phyloP scores from a whole-genome alignment of 805 yeast species.

The Debaryomyces prosopidis region DNA sequence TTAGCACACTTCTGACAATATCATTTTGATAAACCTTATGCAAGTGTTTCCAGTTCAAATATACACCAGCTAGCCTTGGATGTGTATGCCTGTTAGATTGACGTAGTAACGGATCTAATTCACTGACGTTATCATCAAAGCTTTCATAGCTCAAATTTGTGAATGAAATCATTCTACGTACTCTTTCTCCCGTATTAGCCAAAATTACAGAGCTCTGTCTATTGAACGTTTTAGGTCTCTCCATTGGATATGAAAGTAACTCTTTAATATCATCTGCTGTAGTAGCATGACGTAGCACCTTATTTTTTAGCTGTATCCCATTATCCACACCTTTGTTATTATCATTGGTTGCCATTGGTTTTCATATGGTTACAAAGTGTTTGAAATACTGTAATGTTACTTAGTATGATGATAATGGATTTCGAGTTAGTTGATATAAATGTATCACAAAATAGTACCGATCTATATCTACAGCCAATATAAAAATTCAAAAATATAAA shows the following conservation, averaged over 20 bases:
- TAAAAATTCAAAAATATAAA: background rate
- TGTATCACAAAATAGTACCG: background rate
- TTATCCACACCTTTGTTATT: background rate
- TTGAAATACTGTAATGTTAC: too few species aligned
- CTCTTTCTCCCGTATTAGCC: constrained; percentile 40
- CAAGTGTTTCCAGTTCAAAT: background rate
- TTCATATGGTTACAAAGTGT: background rate
- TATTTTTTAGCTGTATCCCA: background rate
- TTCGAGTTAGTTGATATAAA: background rate
- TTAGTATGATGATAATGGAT: too few species aligned
- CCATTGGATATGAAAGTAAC: background rate
- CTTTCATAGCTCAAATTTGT: constrained; percentile 24
- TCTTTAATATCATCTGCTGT: background rate
- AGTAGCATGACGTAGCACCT: background rate
- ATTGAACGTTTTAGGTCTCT: constrained; percentile 5
- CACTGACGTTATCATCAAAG: constrained; percentile 6
- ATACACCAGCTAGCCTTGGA: background rate
- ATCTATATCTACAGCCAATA: background rate
- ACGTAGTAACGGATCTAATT: constrained; percentile 7
- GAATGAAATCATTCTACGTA: constrained; percentile 33
- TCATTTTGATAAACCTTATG: constrained; percentile 13
- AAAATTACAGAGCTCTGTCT: constrained; percentile 38
- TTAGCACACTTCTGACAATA: constrained; percentile 40
- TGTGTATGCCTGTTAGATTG: background rate
- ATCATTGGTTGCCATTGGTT: background rate